Conservation (phyloP, 1,284 basidiomycete genomes). For the Ganoderma leucocontextum region DNA sequence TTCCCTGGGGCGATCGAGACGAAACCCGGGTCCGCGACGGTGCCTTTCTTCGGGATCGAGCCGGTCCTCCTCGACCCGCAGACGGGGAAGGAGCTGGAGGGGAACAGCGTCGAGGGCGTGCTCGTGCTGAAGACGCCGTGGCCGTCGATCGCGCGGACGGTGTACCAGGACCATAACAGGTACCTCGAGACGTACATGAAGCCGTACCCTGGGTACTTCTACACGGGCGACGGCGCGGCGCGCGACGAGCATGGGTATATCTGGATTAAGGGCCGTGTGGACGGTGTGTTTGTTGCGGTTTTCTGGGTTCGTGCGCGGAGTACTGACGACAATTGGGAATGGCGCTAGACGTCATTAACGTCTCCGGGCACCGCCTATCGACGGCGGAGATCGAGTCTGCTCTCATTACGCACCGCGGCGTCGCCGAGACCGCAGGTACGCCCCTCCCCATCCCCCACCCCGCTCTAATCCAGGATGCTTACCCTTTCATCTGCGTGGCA, state of each 20-base stretch:
- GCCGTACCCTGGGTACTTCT: conserved; percentile 91
- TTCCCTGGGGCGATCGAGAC: conserved; percentile 96
- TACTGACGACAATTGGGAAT: background rate
- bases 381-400: conserved; percentile 99
- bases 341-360: conserved; percentile 83
- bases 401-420: conserved; percentile 92
- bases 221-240: conserved; percentile 96
- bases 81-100: conserved; percentile 79
- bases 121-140: conserved; percentile 89
- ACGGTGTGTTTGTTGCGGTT: conserved; percentile 67
- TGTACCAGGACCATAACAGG: conserved; percentile 89
- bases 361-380: conserved; percentile 95
- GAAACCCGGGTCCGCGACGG: conserved; percentile 96
- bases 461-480: background rate
- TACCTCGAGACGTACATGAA: conserved; percentile 93
- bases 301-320: background rate
- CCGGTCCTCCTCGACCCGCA: conserved; percentile 88
- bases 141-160: conserved; percentile 96
- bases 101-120: conserved; percentile 92
- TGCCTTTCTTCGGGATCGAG: conserved; percentile 98
- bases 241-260: conserved; percentile 97
- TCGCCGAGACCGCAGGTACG: conserved; percentile 90
- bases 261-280: conserved; percentile 98
- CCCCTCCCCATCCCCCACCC: conserved; percentile 2
- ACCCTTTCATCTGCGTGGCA: conserved; percentile 25